Percentiles rank a stretch among this genome's conserved stretches.
Evolutionary conservation across 1,139 yeast species (phyloP).

Genomic region (Kodamaea alishanica): DNA sequence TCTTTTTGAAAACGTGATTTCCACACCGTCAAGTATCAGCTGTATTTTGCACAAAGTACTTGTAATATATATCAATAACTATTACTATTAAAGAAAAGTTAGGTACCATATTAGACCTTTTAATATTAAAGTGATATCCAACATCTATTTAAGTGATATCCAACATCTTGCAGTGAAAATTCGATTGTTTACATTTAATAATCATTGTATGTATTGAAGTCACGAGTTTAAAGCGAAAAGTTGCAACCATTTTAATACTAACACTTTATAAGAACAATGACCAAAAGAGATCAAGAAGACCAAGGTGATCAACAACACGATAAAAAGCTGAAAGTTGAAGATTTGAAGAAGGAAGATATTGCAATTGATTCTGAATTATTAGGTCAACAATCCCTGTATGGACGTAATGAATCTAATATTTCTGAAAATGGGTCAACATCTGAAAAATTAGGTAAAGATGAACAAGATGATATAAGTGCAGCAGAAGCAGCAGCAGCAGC

Average conservation of each 20-base stretch:
- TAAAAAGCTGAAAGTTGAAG: conserved; percentile 24
- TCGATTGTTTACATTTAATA: too few relatives aligned
- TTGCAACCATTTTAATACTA: conserved; percentile 8
- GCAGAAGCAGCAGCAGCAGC: conserved; percentile 36
- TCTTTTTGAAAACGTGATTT: conserved; percentile 8
- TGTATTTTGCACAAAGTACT: neutral
- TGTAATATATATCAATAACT: neutral
- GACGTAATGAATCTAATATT: conserved; percentile 16
- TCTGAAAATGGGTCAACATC: conserved; percentile 12
- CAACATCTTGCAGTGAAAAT: too few relatives aligned
- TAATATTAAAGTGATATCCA: too few relatives aligned
- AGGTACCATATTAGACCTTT: neutral
- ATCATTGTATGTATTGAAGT: neutral
- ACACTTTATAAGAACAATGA: conserved; percentile 14
- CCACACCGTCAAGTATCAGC: conserved; percentile 6
- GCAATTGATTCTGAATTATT: conserved; percentile 49
- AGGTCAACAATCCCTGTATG: conserved; percentile 41
- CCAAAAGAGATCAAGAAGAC: conserved; percentile 30
- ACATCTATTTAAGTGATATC: too few relatives aligned
- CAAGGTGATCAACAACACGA: conserved; percentile 15
- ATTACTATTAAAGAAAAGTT: neutral
- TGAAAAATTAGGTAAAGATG: conserved; percentile 13
- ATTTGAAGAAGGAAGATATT: conserved; percentile 31
- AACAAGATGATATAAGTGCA: conserved; percentile 24
- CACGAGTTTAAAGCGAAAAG: neutral